phyloP scores from a whole-genome alignment of 2,329 filamentous ascomycete genomes.

The Tolypocladium capitatum region DNA sequence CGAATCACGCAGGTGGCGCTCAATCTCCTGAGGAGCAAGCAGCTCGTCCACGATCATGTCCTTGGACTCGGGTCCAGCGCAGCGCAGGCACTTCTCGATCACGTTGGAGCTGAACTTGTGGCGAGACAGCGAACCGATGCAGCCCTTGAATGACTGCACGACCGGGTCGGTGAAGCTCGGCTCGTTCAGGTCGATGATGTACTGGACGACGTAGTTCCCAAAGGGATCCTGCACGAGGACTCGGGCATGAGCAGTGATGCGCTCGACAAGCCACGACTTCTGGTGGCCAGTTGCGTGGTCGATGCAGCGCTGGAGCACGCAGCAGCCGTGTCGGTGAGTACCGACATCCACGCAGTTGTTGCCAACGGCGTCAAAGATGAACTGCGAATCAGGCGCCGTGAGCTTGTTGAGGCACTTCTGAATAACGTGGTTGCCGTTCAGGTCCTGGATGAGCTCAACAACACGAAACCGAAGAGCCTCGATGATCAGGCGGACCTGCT shows the following conservation, averaged over 20 bases:
- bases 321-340: constrained; percentile 95
- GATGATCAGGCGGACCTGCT: constrained; percentile 81
- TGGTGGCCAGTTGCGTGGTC: constrained; percentile 88
- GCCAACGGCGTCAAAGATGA: constrained; percentile 94
- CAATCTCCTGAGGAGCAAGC: constrained; percentile 58
- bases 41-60: constrained; percentile 80
- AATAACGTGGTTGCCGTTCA: constrained; percentile 98
- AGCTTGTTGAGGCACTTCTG: constrained; percentile 98
- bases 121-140: constrained; percentile 62
- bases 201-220: constrained; percentile 97
- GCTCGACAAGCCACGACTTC: constrained; percentile 71
- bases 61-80: constrained; percentile 60
- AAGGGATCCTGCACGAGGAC: constrained; percentile 90
- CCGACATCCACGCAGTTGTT: constrained; percentile 78
- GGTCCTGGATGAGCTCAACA: constrained; percentile 87
- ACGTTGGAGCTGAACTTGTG: constrained; percentile 99
- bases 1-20: constrained; percentile 77
- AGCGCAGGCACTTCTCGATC: constrained; percentile 90
- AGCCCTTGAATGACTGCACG: constrained; percentile 64
- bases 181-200: constrained; percentile 91
- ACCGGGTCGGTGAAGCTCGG: constrained; percentile 78
- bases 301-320: constrained; percentile 94
- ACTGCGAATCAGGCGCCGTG: constrained; percentile 69
- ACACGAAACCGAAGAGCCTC: constrained; percentile 70
- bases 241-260: constrained; percentile 82